Evolutionary conservation across 1,284 basidiomycete genomes (phyloP).

Genomic region (Puccinia novopanici): DNA sequence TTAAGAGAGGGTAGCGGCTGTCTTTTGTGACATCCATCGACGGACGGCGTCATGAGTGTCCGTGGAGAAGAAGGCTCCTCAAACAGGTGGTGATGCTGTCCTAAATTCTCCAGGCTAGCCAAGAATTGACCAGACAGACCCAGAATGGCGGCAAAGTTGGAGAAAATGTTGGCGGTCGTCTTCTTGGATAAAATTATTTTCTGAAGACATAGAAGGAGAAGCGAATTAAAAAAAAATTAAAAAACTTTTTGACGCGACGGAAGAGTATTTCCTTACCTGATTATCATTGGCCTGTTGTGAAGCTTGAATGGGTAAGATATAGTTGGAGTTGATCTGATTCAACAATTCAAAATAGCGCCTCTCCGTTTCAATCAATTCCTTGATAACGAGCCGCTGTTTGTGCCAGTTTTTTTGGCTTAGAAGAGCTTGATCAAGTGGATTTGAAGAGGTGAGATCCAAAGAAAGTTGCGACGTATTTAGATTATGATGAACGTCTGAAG

Average conservation of each 20-base stretch:
- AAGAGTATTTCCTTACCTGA: constrained; percentile 15
- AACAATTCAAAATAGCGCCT: constrained; percentile 75
- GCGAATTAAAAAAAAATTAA: no score
- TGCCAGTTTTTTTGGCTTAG: constrained; percentile 51
- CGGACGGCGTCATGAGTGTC: background rate
- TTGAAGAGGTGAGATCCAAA: background rate
- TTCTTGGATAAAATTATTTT: constrained; percentile 14
- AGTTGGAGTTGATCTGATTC: constrained; percentile 68
- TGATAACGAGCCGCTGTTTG: constrained; percentile 67
- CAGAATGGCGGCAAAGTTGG: constrained; percentile 45
- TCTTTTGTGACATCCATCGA: background rate
- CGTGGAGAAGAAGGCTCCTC: background rate
- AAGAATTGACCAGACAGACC: constrained; percentile 29
- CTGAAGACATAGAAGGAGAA: background rate
- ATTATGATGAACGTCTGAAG: background rate
- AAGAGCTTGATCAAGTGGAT: background rate
- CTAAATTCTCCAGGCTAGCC: constrained; percentile 23
- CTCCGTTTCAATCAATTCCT: constrained; percentile 78
- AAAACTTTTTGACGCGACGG: background rate
- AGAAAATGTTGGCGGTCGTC: constrained; percentile 34
- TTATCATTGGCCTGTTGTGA: constrained; percentile 29
- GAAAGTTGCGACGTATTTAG: background rate
- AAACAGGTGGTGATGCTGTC: constrained; percentile 22
- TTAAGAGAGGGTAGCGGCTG: background rate
- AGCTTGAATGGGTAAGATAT: constrained; percentile 36